These are phyloP conservation scores for Globisporangium lucens DNA, from an alignment of 352 stramenopile species.

Conservation along the genomic window DNA sequence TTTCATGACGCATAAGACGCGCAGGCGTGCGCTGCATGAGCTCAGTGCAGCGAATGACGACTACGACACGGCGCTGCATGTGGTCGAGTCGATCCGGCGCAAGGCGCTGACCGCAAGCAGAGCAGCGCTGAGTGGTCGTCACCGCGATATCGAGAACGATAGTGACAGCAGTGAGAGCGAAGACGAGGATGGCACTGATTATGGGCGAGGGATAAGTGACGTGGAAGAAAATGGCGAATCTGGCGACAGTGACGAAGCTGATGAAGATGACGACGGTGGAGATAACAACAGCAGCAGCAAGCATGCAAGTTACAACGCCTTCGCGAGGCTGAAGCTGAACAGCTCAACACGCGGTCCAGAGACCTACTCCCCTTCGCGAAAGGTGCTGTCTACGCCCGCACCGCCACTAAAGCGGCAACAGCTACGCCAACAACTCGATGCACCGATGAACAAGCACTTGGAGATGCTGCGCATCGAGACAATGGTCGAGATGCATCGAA, in stretches of 20 bases:
- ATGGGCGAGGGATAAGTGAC: neutral
- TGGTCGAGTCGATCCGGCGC: conserved; percentile 20
- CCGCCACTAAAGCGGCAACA: neutral
- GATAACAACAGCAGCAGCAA: conserved; percentile 3
- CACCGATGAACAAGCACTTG: neutral
- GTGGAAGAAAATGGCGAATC: neutral
- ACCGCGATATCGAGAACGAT: neutral
- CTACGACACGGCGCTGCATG: conserved; percentile 20
- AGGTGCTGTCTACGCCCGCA: neutral
- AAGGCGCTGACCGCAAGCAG: conserved; percentile 13
- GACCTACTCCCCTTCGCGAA: neutral
- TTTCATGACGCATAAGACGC: conserved; percentile 10
- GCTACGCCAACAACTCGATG: neutral
- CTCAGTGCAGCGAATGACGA: conserved; percentile 3
- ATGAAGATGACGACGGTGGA: neutral
- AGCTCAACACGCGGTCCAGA: neutral
- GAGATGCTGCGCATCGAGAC: conserved; percentile 13
- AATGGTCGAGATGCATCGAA: conserved; percentile 45
- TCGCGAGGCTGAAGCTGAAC: neutral
- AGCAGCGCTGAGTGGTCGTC: neutral
- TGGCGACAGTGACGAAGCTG: neutral
- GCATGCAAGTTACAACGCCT: neutral
- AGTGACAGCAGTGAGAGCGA: neutral
- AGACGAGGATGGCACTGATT: neutral
- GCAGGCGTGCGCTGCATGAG: neutral